A percentile compares a stretch with the other conserved stretches of the same genome.
Evolutionary conservation across 371 early-diverging fungal species (phyloP).

Genomic region (Dinochytrium kinnereticum): DNA sequence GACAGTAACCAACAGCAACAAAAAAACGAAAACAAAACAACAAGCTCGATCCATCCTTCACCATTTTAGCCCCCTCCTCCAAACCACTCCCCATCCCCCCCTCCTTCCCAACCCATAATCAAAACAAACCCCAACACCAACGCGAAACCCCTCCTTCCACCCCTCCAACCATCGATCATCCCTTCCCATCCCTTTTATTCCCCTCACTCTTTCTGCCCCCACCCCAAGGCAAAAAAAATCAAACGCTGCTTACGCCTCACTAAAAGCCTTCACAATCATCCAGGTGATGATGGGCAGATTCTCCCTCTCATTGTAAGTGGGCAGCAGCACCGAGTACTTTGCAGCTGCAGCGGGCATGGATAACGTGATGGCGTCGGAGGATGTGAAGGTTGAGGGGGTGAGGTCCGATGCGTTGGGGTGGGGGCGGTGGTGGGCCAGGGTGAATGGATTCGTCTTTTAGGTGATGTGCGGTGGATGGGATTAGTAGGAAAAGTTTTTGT

Average conservation of each 20-base stretch:
- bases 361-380: background rate
- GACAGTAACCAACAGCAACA: too few species aligned
- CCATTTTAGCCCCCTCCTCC: too few species aligned
- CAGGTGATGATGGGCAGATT: conserved; percentile 95
- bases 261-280: conserved; percentile 87
- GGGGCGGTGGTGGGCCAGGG: background rate
- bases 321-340: conserved; percentile 90
- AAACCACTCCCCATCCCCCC: too few species aligned
- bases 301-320: conserved; percentile 99
- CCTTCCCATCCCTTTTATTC: background rate
- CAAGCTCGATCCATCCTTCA: too few species aligned
- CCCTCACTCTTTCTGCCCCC: background rate
- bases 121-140: background rate
- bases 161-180: background rate
- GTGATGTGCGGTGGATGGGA: too few species aligned
- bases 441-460: too few species aligned
- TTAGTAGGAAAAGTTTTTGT: too few species aligned
- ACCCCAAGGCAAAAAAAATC: background rate
- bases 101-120: too few species aligned
- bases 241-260: conserved; percentile 70
- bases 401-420: background rate
- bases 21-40: too few species aligned
- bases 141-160: background rate
- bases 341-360: background rate
- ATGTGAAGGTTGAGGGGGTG: background rate